Evolutionary conservation across 768 basidiomycete species (phyloP), one percentile per base, ranked within the genome.

Genomic region (Termitomyces titanicus): DNA sequence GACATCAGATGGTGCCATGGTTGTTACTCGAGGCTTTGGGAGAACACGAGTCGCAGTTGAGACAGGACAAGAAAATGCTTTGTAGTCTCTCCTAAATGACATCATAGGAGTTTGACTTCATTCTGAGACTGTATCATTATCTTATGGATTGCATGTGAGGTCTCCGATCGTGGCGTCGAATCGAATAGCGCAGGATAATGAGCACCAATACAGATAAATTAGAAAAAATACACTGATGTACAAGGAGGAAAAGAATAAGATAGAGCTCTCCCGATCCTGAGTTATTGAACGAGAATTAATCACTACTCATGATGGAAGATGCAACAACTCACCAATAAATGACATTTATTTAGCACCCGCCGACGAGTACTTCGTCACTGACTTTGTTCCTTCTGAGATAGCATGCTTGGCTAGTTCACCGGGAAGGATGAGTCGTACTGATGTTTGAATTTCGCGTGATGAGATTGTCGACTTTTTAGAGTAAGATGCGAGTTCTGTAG

Each of bases 391-490:
- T 76, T 96, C 93, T 50, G 92, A 96, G 70, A 93, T 91, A 60
- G 88, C 90, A 72, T 92, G 91, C 80, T 95, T 96, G 66, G 92
- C 89, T 51, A 96, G 85, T 74, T 95, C 94, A 70, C 92, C 94
- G 63, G 96, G 94, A 24, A 99, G 88, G 72, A 99, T 96, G 53
- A 98, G 84, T 60, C 96, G 90, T 51, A 98, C 97, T 42, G 94
- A 84, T 35, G 96, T 98, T 73, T 98, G 95, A 63, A 98, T 98
- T 75, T 98, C 95, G 60, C 95, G 93, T 48, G 94, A 97, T 38
- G 96, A 97, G 70, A 98, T 98, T 33, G 95, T 98, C 8, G 96
- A 97, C 75, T 96, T 96, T 80, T 97, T 96, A 62, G 95, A 97
- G 79, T 98, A 98, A 1, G 92, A 81, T 39, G 96, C 95, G 63